Conservation (phyloP, 2,329 filamentous ascomycete species). For the Graphiopsis chlorocephala region DNA sequence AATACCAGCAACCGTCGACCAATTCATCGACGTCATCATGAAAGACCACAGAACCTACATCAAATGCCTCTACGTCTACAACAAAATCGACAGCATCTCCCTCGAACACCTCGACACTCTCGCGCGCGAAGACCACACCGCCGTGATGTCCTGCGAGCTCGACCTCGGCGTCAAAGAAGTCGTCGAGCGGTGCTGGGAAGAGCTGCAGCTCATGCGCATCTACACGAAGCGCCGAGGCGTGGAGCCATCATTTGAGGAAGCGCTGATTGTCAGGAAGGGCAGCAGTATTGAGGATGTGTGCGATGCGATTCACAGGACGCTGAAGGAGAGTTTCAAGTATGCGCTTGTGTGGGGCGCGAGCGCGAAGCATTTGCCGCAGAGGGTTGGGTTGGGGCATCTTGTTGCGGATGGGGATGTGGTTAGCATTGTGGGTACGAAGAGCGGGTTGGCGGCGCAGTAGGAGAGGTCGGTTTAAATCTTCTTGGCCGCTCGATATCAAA, state of each 20-base stretch:
- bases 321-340: constrained; percentile 99
- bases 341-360: constrained; percentile 97
- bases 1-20: constrained; percentile 76
- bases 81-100: constrained; percentile 96
- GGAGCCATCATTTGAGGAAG: constrained; percentile 86
- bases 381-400: constrained; percentile 79
- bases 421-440: constrained; percentile 55
- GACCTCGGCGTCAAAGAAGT: constrained; percentile 92
- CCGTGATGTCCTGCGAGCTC: constrained; percentile 96
- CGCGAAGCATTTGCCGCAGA: constrained; percentile 88
- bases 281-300: constrained; percentile 96
- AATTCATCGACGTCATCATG: constrained; percentile 99
- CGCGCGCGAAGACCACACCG: constrained; percentile 88
- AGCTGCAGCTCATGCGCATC: constrained; percentile 82
- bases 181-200: constrained; percentile 91
- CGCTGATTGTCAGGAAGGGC: constrained; percentile 84
- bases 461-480: background rate
- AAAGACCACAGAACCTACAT: constrained; percentile 99
- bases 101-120: constrained; percentile 90
- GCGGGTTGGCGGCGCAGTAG: constrained; percentile 31
- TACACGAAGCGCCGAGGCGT: constrained; percentile 95
- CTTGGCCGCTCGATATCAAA: background rate
- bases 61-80: constrained; percentile 92
- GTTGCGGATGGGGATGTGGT: constrained; percentile 71
- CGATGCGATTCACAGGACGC: constrained; percentile 84